Evolutionary conservation across 805 yeast species (phyloP).

Genomic region (Ogataea zsoltii): DNA sequence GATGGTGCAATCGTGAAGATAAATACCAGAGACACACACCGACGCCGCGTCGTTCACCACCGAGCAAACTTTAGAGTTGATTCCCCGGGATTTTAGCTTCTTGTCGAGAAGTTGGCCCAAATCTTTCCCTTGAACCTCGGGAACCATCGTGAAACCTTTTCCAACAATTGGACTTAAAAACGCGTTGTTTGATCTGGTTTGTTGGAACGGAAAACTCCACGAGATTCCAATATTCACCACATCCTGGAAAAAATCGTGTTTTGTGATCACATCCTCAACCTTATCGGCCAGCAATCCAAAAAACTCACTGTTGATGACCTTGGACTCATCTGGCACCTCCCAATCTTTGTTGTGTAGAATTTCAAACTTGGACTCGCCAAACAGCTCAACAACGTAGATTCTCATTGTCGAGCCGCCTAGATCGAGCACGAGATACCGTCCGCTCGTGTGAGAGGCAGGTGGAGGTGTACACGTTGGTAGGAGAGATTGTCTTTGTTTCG

Average conservation of each 20-base stretch:
- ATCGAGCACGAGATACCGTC: constrained; percentile 46
- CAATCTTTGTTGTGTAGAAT: constrained; percentile 32
- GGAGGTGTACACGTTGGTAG: constrained; percentile 4
- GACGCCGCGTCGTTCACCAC: constrained; percentile 67
- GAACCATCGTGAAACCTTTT: constrained; percentile 56
- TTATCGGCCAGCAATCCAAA: constrained; percentile 43
- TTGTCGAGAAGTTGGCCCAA: constrained; percentile 43
- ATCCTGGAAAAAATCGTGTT: constrained; percentile 1
- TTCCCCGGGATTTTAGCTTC: constrained; percentile 28
- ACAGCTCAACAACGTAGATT: constrained; percentile 30
- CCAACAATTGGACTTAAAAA: constrained; percentile 49
- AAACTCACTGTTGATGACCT: constrained; percentile 42
- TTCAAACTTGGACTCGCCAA: constrained; percentile 8
- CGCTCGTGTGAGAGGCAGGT: constrained; percentile 20
- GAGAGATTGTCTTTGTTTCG: not conserved
- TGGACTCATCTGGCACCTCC: constrained; percentile 40
- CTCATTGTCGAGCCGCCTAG: constrained; percentile 59
- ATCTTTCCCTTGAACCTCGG: constrained; percentile 43
- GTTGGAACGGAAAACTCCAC: constrained; percentile 58
- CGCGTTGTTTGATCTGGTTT: constrained; percentile 43
- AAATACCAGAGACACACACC: constrained; percentile 54
- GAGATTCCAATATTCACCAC: constrained; percentile 46
- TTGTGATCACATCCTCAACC: constrained; percentile 32
- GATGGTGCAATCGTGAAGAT: constrained; percentile 37
- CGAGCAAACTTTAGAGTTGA: constrained; percentile 41